phyloP scores from a whole-genome alignment of 2,329 filamentous ascomycete species.

The Pseudogymnoascus sp. region DNA sequence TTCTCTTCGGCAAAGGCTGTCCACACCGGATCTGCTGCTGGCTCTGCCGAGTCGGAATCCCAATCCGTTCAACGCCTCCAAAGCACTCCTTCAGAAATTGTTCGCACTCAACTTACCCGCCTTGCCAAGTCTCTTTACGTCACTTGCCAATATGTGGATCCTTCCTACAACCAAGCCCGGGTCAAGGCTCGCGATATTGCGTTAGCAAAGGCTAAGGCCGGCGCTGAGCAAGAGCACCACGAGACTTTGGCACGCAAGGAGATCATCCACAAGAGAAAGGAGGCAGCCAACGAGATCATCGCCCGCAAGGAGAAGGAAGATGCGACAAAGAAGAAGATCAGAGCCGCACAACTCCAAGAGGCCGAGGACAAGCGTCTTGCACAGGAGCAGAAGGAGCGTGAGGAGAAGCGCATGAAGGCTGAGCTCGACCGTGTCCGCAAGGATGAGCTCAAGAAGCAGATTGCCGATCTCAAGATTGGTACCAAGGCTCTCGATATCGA shows the following conservation, averaged over 20 bases:
- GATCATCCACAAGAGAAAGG: constrained; percentile 93
- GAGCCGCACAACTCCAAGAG: constrained; percentile 79
- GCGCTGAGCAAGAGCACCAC: constrained; percentile 83
- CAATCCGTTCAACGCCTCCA: constrained; percentile 88
- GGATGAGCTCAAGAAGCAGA: constrained; percentile 87
- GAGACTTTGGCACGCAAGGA: constrained; percentile 80
- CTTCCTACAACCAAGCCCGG: constrained; percentile 74
- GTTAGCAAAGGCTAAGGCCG: constrained; percentile 71
- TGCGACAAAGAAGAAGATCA: constrained; percentile 75
- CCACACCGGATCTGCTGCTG: constrained; percentile 72
- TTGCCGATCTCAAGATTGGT: constrained; percentile 82
- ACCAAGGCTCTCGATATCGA: constrained; percentile 70
- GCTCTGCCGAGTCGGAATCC: constrained; percentile 77
- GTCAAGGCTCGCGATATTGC: constrained; percentile 71
- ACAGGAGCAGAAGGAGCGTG: constrained; percentile 88
- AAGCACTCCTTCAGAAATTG: constrained; percentile 95
- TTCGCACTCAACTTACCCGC: constrained; percentile 85
- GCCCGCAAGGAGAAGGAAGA: constrained; percentile 89
- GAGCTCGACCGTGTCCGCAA: constrained; percentile 85
- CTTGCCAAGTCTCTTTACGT: constrained; percentile 85
- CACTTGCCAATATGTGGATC: constrained; percentile 92
- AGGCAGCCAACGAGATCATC: constrained; percentile 80
- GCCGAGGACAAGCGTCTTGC: constrained; percentile 80
- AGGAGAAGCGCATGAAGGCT: constrained; percentile 74
- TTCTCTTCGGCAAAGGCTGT: constrained; percentile 94